Conservation (phyloP, 2,329 filamentous ascomycete species). For the Beauveria bassiana region DNA sequence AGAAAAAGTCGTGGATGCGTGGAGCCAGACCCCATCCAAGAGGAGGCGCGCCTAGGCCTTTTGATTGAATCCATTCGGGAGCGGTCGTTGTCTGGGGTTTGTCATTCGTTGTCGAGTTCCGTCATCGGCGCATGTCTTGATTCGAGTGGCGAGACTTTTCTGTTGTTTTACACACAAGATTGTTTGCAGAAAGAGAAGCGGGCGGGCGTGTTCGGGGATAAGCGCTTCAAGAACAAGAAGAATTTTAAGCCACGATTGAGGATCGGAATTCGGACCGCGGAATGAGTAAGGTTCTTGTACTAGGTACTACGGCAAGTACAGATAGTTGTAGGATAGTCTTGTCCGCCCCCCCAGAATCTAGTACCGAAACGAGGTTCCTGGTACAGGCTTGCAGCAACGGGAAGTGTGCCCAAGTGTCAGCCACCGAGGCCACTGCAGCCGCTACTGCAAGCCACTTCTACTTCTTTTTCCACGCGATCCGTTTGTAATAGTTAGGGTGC, state of each 20-base stretch:
- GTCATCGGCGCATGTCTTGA: background rate
- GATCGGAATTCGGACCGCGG: too few relatives aligned
- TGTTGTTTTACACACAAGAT: background rate
- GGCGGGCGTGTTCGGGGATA: background rate
- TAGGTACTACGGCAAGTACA: too few relatives aligned
- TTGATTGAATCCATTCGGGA: background rate
- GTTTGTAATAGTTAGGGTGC: background rate
- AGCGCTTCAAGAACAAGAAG: too few relatives aligned
- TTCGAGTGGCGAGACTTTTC: background rate
- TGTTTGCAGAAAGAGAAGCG: background rate
- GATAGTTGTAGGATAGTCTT: too few relatives aligned
- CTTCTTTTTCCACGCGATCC: too few relatives aligned
- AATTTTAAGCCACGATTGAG: too few relatives aligned
- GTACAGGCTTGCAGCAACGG: too few relatives aligned
- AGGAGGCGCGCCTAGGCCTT: background rate
- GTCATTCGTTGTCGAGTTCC: background rate
- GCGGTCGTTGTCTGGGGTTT: background rate
- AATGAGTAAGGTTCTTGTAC: too few relatives aligned
- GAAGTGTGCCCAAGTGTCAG: background rate
- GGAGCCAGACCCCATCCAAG: background rate
- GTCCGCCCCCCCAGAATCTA: too few relatives aligned
- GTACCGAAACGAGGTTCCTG: too few relatives aligned
- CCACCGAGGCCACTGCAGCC: background rate
- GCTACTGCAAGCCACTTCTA: background rate
- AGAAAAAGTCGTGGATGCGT: background rate